Evolutionary conservation across 1,284 basidiomycete genomes (phyloP).

Genomic region (Thelephora terrestris): DNA sequence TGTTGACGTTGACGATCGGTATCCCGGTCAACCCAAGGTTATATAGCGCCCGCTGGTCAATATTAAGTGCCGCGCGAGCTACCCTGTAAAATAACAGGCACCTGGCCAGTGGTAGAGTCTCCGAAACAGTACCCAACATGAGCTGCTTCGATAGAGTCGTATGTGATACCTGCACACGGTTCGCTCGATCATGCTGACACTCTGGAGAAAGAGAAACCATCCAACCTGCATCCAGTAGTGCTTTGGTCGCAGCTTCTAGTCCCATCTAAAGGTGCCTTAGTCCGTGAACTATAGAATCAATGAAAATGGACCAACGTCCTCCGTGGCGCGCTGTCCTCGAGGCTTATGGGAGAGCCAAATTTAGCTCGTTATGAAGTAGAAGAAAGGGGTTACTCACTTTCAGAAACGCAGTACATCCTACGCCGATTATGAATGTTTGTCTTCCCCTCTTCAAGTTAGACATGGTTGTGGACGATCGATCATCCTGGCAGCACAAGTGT

Average conservation of each 20-base stretch:
- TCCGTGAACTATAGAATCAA: neutral
- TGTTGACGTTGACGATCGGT: constrained; percentile 82
- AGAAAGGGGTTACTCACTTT: constrained; percentile 36
- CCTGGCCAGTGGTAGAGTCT: constrained; percentile 77
- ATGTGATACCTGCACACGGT: constrained; percentile 51
- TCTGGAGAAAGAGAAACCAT: neutral
- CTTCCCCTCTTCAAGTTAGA: constrained; percentile 30
- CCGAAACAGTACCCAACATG: constrained; percentile 76
- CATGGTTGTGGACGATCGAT: constrained; percentile 14
- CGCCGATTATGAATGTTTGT: constrained; percentile 59
- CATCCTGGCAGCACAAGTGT: no score
- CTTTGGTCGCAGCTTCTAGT: constrained; percentile 77
- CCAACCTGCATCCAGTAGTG: constrained; percentile 72
- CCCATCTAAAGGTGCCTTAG: constrained; percentile 43
- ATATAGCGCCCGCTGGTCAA: constrained; percentile 61
- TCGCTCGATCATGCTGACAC: neutral
- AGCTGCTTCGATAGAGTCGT: constrained; percentile 68
- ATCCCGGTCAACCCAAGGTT: constrained; percentile 79
- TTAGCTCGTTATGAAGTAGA: neutral
- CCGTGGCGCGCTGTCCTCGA: constrained; percentile 49
- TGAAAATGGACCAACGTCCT: constrained; percentile 39
- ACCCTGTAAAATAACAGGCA: constrained; percentile 16
- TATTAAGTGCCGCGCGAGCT: neutral
- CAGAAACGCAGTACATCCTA: constrained; percentile 73
- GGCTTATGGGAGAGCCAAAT: constrained; percentile 31